These are phyloP conservation scores for Colletotrichum magnum DNA, from an alignment of 2,329 filamentous ascomycete genomes.

Conservation along the genomic window DNA sequence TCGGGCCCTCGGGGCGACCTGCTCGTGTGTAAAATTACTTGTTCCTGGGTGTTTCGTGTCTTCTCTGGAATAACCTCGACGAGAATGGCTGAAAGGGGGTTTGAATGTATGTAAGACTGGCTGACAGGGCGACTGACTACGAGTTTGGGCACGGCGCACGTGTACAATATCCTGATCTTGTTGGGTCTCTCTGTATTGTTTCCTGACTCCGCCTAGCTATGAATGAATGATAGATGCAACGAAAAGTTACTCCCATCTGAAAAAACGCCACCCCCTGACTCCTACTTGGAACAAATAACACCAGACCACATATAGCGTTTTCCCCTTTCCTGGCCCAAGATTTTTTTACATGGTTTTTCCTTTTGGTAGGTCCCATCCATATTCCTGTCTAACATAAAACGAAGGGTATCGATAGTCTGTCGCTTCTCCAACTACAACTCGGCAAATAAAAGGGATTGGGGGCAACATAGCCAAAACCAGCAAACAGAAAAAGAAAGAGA, in stretches of 20 bases:
- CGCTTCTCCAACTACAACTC: too few relatives aligned
- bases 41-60: background rate
- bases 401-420: background rate
- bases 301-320: too few relatives aligned
- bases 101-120: constrained; percentile 14
- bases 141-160: background rate
- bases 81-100: background rate
- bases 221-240: constrained; percentile 6
- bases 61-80: too few relatives aligned
- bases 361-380: background rate
- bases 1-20: background rate
- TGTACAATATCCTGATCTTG: background rate
- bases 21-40: constrained; percentile 9
- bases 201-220: background rate
- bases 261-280: background rate
- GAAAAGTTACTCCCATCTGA: background rate
- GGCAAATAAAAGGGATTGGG: too few relatives aligned
- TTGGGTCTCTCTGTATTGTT: background rate
- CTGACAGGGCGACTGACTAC: background rate
- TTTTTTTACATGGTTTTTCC: background rate
- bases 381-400: background rate
- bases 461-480: too few relatives aligned
- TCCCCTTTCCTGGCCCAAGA: background rate
- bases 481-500: background rate
- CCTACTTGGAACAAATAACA: background rate